A percentile compares a stretch with the other conserved stretches of the same genome.
Conservation (phyloP, 306 rosid species). For the Bauhinia variegata region DNA sequence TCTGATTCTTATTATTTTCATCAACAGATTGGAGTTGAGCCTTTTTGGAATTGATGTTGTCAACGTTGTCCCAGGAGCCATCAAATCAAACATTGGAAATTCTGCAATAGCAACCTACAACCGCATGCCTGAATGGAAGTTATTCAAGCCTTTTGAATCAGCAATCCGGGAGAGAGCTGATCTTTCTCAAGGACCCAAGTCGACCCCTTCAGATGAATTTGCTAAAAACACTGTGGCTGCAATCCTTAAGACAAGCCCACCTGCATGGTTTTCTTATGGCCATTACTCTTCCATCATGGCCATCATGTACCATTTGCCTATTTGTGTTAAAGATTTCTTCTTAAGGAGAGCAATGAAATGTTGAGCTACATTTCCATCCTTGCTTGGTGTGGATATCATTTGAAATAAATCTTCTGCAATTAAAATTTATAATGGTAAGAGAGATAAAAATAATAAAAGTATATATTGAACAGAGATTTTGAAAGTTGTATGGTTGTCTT, state of each 20-base stretch:
- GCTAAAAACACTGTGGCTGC: slow-evolving; percentile 67
- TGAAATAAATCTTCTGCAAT: too few relatives aligned
- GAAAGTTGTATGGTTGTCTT: too few relatives aligned
- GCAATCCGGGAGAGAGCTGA: slow-evolving; percentile 62
- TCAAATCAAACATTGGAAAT: slow-evolving; percentile 73
- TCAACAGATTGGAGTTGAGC: slow-evolving; percentile 63
- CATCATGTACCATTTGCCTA: slow-evolving; percentile 72
- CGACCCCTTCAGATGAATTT: slow-evolving; percentile 81
- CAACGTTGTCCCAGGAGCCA: slow-evolving; percentile 78
- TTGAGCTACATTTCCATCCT: slow-evolving; percentile 32
- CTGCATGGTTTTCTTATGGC: slow-evolving; percentile 84
- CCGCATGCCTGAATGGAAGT: slow-evolving; percentile 71
- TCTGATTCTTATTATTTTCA: background rate
- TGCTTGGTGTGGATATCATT: too few relatives aligned
- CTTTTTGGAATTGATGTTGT: slow-evolving; percentile 86
- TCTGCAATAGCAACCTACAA: slow-evolving; percentile 55
- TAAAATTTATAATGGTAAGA: too few relatives aligned
- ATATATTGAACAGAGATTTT: too few relatives aligned
- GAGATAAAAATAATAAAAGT: too few relatives aligned
- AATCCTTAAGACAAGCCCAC: slow-evolving; percentile 66
- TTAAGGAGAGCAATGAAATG: slow-evolving; percentile 48
- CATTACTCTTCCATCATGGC: slow-evolving; percentile 55
- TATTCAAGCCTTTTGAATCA: slow-evolving; percentile 71
- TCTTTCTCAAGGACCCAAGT: slow-evolving; percentile 54
- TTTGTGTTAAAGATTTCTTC: slow-evolving; percentile 61